A percentile compares a stretch with the other conserved stretches of the same genome.
These are phyloP conservation scores for Xylariaceae sp. DNA, from an alignment of 2,329 filamentous ascomycete species.

Conservation along the genomic window DNA sequence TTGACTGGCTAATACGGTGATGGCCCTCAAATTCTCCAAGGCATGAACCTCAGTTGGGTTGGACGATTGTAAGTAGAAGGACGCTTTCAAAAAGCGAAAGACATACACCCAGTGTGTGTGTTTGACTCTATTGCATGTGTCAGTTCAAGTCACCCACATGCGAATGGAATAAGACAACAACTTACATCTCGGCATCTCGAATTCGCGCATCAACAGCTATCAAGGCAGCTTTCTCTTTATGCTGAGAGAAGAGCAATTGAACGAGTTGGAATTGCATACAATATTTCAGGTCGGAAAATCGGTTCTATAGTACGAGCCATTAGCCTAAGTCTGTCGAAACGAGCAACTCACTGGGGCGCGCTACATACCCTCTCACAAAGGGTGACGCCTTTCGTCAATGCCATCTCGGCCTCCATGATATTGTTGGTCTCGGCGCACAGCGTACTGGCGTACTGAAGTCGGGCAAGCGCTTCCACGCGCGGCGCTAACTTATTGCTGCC, in stretches of 20 bases:
- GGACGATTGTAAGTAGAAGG: constrained; percentile 59
- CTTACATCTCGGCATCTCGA: constrained; percentile 60
- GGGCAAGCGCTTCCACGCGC: constrained; percentile 62
- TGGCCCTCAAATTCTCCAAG: constrained; percentile 63
- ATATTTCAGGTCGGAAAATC: constrained; percentile 65
- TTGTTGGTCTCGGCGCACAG: constrained; percentile 74
- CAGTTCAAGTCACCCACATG: constrained; percentile 14
- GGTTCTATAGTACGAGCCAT: constrained; percentile 37
- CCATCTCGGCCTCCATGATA: constrained; percentile 64
- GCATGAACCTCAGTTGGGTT: constrained; percentile 57
- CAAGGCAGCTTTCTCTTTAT: constrained; percentile 66
- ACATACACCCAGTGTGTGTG: constrained; percentile 71
- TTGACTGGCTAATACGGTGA: constrained; percentile 54
- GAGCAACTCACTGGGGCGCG: not conserved
- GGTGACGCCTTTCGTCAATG: constrained; percentile 64
- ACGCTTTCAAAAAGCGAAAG: constrained; percentile 67
- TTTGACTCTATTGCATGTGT: constrained; percentile 41
- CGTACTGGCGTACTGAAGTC: constrained; percentile 65
- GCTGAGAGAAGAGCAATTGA: constrained; percentile 60
- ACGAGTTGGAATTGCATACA: constrained; percentile 69
- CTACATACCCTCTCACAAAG: constrained; percentile 57
- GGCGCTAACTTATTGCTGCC: constrained; percentile 57
- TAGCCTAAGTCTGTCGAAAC: constrained; percentile 22
- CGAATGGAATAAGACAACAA: constrained; percentile 8
- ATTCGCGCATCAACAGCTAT: constrained; percentile 67